Evolutionary conservation across 768 basidiomycete species (phyloP).

Genomic region (Galerina marginata): DNA sequence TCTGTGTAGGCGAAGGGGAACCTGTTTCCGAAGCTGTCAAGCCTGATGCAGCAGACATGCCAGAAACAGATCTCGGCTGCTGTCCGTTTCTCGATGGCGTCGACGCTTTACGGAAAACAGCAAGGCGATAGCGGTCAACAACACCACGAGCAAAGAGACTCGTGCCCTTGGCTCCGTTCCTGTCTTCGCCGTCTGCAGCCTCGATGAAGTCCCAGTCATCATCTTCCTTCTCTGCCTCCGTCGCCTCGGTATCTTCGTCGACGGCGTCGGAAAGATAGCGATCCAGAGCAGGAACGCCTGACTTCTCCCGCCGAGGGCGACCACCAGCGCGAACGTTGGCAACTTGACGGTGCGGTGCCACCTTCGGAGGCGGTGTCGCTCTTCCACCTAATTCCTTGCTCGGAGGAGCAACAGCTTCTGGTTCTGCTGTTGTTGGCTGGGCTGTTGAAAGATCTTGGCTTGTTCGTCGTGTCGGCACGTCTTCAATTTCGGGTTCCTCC

Average conservation of each 20-base stretch:
- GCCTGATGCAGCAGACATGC: constrained; percentile 61
- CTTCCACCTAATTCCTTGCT: constrained; percentile 31
- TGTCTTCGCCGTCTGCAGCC: constrained; percentile 78
- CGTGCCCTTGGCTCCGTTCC: constrained; percentile 78
- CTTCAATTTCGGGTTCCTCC: constrained; percentile 19
- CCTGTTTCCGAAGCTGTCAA: constrained; percentile 42
- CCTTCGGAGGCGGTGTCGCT: constrained; percentile 29
- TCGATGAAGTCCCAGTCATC: constrained; percentile 95
- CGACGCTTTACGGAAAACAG: constrained; percentile 85
- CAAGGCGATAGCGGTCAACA: constrained; percentile 84
- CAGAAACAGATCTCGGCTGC: constrained; percentile 53
- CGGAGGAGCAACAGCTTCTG: constrained; percentile 2
- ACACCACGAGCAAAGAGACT: constrained; percentile 92
- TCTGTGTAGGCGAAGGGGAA: constrained; percentile 56
- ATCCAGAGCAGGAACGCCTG: constrained; percentile 82
- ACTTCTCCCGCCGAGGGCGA: constrained; percentile 74
- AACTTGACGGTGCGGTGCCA: constrained; percentile 27
- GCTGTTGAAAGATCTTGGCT: constrained; percentile 15
- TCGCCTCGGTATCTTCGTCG: constrained; percentile 52
- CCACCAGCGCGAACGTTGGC: constrained; percentile 27
- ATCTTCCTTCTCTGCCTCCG: constrained; percentile 58
- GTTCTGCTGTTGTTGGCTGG: constrained; percentile 1
- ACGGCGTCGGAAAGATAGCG: constrained; percentile 64
- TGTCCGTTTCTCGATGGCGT: constrained; percentile 50
- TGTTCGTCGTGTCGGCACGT: constrained; percentile 5